phyloP scores from a whole-genome alignment of 106 monocot species.

The Dendrobium chrysotoxum region DNA sequence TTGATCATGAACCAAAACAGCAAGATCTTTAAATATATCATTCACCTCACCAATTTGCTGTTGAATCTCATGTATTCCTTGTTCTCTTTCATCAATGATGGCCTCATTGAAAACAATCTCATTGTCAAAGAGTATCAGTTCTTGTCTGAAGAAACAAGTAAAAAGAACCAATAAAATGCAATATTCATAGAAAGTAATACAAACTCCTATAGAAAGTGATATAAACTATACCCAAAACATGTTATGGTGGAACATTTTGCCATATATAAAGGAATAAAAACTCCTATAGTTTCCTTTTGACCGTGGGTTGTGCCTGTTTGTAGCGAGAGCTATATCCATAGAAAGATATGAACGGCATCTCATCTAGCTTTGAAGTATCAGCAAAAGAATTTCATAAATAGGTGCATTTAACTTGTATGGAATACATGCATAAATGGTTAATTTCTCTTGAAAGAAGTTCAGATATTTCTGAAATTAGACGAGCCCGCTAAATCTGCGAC shows the following conservation, averaged over 20 bases:
- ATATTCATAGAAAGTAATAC: background rate
- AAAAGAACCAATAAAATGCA: background rate
- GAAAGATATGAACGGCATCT: too few relatives aligned
- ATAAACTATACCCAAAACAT: background rate
- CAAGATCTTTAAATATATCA: slow-evolving; percentile 83
- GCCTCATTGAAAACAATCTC: slow-evolving; percentile 89
- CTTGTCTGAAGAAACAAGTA: slow-evolving; percentile 37
- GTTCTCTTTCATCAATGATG: slow-evolving; percentile 92
- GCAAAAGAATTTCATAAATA: too few relatives aligned
- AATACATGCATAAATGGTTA: too few relatives aligned
- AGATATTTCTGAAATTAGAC: too few relatives aligned
- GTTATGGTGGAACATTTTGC: background rate
- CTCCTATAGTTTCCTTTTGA: too few relatives aligned
- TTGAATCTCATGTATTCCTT: slow-evolving; percentile 82
- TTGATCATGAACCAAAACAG: slow-evolving; percentile 75
- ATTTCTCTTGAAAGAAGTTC: too few relatives aligned
- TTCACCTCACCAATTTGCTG: slow-evolving; percentile 88
- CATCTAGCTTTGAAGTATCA: too few relatives aligned
- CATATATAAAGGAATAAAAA: too few relatives aligned
- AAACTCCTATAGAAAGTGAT: background rate
- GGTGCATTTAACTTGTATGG: too few relatives aligned
- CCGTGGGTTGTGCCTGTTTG: too few relatives aligned
- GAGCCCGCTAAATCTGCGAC: too few relatives aligned
- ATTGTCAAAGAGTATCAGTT: slow-evolving; percentile 60
- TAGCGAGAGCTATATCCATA: too few relatives aligned